Evolutionary conservation across 2,329 filamentous ascomycete species (phyloP), one percentile per base, ranked within the genome.

Genomic region (Chrysoporthe cubensis): DNA sequence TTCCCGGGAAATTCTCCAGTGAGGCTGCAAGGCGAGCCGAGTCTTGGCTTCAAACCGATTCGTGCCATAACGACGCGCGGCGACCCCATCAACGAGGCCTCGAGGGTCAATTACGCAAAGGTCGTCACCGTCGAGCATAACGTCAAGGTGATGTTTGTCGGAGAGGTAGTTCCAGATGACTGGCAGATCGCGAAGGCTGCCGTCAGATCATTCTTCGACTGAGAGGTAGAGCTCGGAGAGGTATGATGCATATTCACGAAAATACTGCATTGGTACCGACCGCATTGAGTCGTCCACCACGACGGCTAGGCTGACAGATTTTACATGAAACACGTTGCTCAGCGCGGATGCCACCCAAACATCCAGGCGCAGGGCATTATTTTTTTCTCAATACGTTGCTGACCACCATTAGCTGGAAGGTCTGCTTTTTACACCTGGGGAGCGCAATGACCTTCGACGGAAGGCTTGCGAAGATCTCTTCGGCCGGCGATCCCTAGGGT

Each of bases 111-210:
- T 75, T 88, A 88, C 74, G 83, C 84, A 5, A 88, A 88, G 70
- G 76, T 85, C 6, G 79, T 82, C 40, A 86, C 84, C 3, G 79
- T 88, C 37, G 92, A 88, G 74, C 86, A 88, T 76, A 88, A 88
- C 71, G 77, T 83, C 71, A 82, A 80, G 58, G 84, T 88, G n/a
- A 80, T 83, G 71, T 87, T 88, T 72, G 83, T 88, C 63, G 86
- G 86, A n/a, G 73, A 75, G 4, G 78, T 88, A 18, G 66, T 73
- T 3, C 65, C 71, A 1, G 71, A 77, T 0, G 79, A 85, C 71
- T 81, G 80, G 70, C 73, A 81, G 0, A 76, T 76, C 9, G 80
- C 87, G 42, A 72, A 72, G 8, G 74, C 79, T 2, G 84, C 84
- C 4, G 82, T 87, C 34, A 62, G 21, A 42, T 37, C 26, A 42